Evolutionary conservation across 495 filamentous ascomycete genomes (phyloP), one percentile per base, ranked within the genome.

Genomic region (Viridothelium virens): DNA sequence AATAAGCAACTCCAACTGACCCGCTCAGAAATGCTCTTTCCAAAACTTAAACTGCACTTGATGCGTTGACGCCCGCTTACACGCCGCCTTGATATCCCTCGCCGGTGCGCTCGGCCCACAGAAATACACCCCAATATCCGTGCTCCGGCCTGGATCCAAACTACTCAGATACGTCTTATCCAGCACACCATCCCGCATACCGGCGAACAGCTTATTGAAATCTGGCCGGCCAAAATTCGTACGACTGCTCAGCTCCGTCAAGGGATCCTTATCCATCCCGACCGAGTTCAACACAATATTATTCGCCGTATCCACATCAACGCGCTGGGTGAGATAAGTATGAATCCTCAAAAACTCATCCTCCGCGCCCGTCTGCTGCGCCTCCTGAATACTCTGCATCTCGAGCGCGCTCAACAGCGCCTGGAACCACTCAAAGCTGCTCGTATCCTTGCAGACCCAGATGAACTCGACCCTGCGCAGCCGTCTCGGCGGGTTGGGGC

Each of bases 361-460:
- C 56, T 80, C 78, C 38, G 82, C 83, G 47, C 90, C 88, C 50
- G 83, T 82, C 11, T 82, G 79, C 46, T 77, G 79, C 46, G 84
- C 83, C 31, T 82, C 79, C 56, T 77, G 78, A 62, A 87, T 83
- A 44, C 86, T 89, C 73, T 99, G 94, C 39, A 86, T 80, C 73
- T 99, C 94, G n/a, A 99, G 87, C 0, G 89, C 92, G 4, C 88
- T 90, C 11, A 98, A 85, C 3, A 98, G 87, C 11, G 88, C 88
- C 75, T 98, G 95, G 80, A 98, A 98, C 94, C 94, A 98, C 79
- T 97, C 94, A 74, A 98, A 98, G 0, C 93, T 96, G 46, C 82
- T 86, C 2, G 92, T 97, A 72, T 98, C 93, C 75, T 89, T 95
- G 83, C 95, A 97, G 65, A 97, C 87, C 94, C 94, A 99, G 80